Conservation (phyloP, 2,329 filamentous ascomycete species). For the Lachnellula cervina region DNA sequence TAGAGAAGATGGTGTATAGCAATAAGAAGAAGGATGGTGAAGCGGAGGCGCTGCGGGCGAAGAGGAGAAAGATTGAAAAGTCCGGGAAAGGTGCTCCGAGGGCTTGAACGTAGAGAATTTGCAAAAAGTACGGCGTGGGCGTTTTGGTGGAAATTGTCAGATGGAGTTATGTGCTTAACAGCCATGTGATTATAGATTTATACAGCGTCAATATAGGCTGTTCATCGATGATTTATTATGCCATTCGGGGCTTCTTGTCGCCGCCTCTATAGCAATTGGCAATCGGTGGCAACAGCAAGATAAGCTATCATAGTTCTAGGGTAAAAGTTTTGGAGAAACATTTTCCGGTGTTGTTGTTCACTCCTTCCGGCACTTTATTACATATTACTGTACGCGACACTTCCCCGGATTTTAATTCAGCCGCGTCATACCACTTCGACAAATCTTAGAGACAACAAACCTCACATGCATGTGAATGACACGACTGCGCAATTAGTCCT, state of each 20-base stretch:
- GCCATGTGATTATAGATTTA: slow-evolving; percentile 5
- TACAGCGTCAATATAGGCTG: not conserved
- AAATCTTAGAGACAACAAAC: too few relatives aligned
- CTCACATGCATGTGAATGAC: too few relatives aligned
- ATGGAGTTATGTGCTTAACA: slow-evolving; percentile 4
- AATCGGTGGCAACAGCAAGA: too few relatives aligned
- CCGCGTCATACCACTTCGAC: too few relatives aligned
- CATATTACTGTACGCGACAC: too few relatives aligned
- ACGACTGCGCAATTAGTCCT: too few relatives aligned
- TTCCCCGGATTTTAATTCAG: too few relatives aligned
- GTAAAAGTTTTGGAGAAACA: too few relatives aligned
- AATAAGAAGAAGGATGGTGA: slow-evolving; percentile 92
- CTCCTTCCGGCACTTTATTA: too few relatives aligned
- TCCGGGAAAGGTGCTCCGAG: slow-evolving; percentile 26
- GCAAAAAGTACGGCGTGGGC: slow-evolving; percentile 25
- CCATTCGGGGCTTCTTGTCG: not conserved
- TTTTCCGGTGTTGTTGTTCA: too few relatives aligned
- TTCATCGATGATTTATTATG: not conserved
- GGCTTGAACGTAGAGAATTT: slow-evolving; percentile 6
- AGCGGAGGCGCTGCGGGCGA: slow-evolving; percentile 78
- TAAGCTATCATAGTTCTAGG: too few relatives aligned
- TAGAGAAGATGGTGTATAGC: slow-evolving; percentile 95
- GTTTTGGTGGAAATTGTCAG: slow-evolving; percentile 12
- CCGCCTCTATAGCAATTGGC: too few relatives aligned
- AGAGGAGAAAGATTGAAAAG: slow-evolving; percentile 85